phyloP scores from a whole-genome alignment of 306 rosid genomes.

The Trifolium dubium region DNA sequence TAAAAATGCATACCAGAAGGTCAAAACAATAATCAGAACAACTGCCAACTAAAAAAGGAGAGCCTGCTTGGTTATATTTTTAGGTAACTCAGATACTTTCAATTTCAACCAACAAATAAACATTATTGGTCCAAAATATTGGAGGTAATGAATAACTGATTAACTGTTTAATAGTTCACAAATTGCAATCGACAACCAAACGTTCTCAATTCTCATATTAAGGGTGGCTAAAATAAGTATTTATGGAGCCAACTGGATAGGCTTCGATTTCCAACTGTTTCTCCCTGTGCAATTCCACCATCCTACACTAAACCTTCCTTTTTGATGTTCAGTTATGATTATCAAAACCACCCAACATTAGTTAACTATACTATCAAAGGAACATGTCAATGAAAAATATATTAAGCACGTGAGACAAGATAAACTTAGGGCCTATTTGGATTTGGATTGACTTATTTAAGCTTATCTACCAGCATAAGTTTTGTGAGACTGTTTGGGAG shows the following conservation, averaged over 20 bases:
- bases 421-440: too few relatives aligned
- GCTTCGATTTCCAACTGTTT: constrained; percentile 14
- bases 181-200: constrained; percentile 17
- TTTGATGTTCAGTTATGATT: not conserved
- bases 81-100: not conserved
- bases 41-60: constrained; percentile 20
- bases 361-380: not conserved
- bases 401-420: too few relatives aligned
- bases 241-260: not conserved
- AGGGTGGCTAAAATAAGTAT: not conserved
- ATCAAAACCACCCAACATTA: constrained; percentile 1
- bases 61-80: not conserved
- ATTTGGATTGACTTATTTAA: too few relatives aligned
- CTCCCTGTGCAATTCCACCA: constrained; percentile 2
- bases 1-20: not conserved
- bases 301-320: constrained; percentile 1
- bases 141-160: constrained; percentile 7
- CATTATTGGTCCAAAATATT: not conserved
- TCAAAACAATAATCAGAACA: not conserved
- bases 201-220: constrained; percentile 14
- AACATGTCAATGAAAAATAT: too few relatives aligned
- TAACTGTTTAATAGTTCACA: constrained; percentile 18
- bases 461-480: too few relatives aligned
- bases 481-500: too few relatives aligned
- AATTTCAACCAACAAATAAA: constrained; percentile 3